Conservation (phyloP, 495 filamentous ascomycete genomes). For the Penicillium atrosanguineum region DNA sequence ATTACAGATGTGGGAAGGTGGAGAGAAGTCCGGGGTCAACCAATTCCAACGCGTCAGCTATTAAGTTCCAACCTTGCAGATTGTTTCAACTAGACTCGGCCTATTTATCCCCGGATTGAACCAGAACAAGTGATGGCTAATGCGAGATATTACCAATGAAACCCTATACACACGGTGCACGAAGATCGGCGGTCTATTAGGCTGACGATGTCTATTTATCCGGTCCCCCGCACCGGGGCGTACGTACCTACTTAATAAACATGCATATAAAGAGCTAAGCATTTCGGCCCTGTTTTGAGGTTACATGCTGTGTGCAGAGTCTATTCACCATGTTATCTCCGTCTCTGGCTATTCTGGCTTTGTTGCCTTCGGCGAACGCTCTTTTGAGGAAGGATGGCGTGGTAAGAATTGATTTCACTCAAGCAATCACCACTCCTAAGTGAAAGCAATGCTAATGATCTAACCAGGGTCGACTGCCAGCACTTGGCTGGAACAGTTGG, state of each 20-base stretch:
- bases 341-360: conserved; percentile 14
- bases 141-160: neutral
- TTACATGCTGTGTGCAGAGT: neutral
- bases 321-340: conserved; percentile 9
- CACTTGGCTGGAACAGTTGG: conserved; percentile 62
- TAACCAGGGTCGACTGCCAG: conserved; percentile 45
- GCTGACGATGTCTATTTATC: neutral
- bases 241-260: neutral
- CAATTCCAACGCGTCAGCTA: neutral
- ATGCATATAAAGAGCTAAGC: neutral
- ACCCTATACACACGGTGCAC: neutral
- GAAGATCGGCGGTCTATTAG: conserved; percentile 14
- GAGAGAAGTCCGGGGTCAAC: neutral
- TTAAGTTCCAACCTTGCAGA: neutral
- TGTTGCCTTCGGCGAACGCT: conserved; percentile 18
- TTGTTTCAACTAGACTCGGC: neutral
- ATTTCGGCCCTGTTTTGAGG: neutral
- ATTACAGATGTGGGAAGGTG: neutral
- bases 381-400: conserved; percentile 29
- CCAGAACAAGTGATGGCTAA: neutral
- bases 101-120: conserved; percentile 1
- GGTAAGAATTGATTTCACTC: conserved; percentile 14
- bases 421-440: neutral
- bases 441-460: neutral
- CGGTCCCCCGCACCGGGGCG: conserved; percentile 15